Conservation (phyloP, 2,329 filamentous ascomycete genomes). For the Chalaropsis ovoidea region DNA sequence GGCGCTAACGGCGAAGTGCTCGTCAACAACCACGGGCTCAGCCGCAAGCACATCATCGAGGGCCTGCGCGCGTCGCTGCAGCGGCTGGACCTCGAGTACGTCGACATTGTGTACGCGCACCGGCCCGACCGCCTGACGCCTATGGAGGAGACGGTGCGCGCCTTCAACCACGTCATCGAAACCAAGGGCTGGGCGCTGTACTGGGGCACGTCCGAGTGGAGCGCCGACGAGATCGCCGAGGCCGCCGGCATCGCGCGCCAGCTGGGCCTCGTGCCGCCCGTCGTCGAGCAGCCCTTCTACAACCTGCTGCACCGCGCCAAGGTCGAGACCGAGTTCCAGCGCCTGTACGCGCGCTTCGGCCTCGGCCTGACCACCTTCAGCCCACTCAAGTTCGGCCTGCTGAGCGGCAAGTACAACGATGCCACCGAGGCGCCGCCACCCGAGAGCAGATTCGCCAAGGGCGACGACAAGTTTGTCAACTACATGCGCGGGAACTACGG, state of each 20-base stretch:
- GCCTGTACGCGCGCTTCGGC: constrained; percentile 49
- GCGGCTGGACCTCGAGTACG: constrained; percentile 49
- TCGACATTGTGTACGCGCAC: constrained; percentile 61
- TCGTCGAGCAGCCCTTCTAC: constrained; percentile 60
- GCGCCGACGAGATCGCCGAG: constrained; percentile 52
- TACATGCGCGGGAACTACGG: constrained; percentile 41
- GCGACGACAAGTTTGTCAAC: constrained; percentile 48
- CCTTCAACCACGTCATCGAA: constrained; percentile 49
- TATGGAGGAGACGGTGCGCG: constrained; percentile 60
- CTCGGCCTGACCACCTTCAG: constrained; percentile 53
- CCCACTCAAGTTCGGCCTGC: constrained; percentile 48
- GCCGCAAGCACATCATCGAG: constrained; percentile 60
- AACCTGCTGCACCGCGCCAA: constrained; percentile 52
- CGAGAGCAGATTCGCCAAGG: constrained; percentile 48
- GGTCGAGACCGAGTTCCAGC: constrained; percentile 54
- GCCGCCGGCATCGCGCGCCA: constrained; percentile 47
- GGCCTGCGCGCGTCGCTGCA: constrained; percentile 50
- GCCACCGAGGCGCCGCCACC: constrained; percentile 42
- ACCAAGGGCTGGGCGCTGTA: constrained; percentile 54
- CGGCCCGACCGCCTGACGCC: constrained; percentile 57
- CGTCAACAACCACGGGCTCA: constrained; percentile 58
- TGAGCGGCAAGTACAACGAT: constrained; percentile 57
- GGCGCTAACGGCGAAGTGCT: constrained; percentile 48
- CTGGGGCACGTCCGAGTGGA: constrained; percentile 64
- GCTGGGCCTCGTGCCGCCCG: constrained; percentile 50